Evolutionary conservation across 345 rosid genomes (phyloP).

Genomic region (Capsella bursapastoris): DNA sequence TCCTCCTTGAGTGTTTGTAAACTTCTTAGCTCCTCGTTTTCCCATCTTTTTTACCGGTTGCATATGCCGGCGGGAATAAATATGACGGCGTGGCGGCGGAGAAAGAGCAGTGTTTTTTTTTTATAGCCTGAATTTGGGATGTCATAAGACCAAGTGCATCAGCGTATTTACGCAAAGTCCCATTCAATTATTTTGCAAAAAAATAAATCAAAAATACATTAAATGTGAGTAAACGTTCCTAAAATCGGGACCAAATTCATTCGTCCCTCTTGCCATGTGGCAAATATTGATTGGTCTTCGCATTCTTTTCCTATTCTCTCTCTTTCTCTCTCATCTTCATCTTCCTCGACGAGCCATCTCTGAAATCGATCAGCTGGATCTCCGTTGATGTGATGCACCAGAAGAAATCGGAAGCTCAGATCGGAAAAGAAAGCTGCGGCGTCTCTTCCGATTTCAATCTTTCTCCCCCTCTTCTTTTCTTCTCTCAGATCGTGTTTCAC

Average conservation of each 20-base stretch:
- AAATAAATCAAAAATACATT: no score
- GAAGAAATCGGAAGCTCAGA: slow-evolving; percentile 97
- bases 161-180: no score
- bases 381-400: slow-evolving; percentile 84
- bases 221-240: no score
- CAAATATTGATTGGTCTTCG: no score
- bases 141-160: no score
- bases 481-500: slow-evolving; percentile 48
- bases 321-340: not conserved
- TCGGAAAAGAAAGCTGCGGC: slow-evolving; percentile 99
- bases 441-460: slow-evolving; percentile 97
- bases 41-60: slow-evolving; percentile 42
- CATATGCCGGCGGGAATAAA: not conserved
- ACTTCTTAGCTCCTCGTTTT: slow-evolving; percentile 47
- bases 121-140: no score
- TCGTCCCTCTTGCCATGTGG: no score
- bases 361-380: slow-evolving; percentile 22
- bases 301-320: no score
- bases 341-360: not conserved
- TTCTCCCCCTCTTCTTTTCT: slow-evolving; percentile 55
- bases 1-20: slow-evolving; percentile 31
- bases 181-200: no score
- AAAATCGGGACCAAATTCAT: no score
- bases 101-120: no score
- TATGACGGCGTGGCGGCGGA: no score